Evolutionary conservation across 768 basidiomycete genomes (phyloP).

Genomic region (Tricholoma saponaceum): DNA sequence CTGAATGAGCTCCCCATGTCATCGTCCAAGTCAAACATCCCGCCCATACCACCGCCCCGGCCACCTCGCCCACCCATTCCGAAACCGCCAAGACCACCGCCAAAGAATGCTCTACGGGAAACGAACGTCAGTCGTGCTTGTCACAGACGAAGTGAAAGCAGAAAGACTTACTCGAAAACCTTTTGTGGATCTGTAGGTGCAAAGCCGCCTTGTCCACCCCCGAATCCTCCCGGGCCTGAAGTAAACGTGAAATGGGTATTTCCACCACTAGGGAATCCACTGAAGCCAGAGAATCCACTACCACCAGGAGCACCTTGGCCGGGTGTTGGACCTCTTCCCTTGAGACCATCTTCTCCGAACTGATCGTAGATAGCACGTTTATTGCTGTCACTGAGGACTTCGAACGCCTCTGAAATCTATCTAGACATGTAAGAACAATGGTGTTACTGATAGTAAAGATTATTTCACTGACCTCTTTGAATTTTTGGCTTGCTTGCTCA

Average conservation of each 20-base stretch:
- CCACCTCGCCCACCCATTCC: slow-evolving; percentile 34
- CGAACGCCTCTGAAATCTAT: slow-evolving; percentile 94
- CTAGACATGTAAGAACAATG: neutral
- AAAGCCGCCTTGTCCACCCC: slow-evolving; percentile 49
- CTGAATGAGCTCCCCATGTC: slow-evolving; percentile 40
- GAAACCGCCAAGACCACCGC: slow-evolving; percentile 22
- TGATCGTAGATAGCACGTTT: slow-evolving; percentile 89
- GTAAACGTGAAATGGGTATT: slow-evolving; percentile 56
- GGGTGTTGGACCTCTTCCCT: slow-evolving; percentile 56
- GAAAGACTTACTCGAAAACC: slow-evolving; percentile 75
- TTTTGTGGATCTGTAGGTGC: slow-evolving; percentile 78
- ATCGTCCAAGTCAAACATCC: slow-evolving; percentile 43
- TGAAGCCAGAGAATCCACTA: neutral
- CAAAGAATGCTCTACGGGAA: slow-evolving; percentile 55
- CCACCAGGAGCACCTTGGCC: slow-evolving; percentile 37
- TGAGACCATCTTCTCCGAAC: slow-evolving; percentile 93
- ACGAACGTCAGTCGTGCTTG: slow-evolving; percentile 1
- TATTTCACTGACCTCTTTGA: slow-evolving; percentile 69
- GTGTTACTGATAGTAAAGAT: neutral
- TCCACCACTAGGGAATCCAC: slow-evolving; percentile 41
- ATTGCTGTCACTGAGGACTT: slow-evolving; percentile 85
- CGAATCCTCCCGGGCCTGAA: slow-evolving; percentile 43
- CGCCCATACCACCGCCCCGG: slow-evolving; percentile 29
- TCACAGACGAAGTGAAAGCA: neutral
- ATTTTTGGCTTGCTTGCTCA: slow-evolving; percentile 83